Base-by-base conservation (phyloP, 768 basidiomycete species). In the Naganishia antarctica region DNA sequence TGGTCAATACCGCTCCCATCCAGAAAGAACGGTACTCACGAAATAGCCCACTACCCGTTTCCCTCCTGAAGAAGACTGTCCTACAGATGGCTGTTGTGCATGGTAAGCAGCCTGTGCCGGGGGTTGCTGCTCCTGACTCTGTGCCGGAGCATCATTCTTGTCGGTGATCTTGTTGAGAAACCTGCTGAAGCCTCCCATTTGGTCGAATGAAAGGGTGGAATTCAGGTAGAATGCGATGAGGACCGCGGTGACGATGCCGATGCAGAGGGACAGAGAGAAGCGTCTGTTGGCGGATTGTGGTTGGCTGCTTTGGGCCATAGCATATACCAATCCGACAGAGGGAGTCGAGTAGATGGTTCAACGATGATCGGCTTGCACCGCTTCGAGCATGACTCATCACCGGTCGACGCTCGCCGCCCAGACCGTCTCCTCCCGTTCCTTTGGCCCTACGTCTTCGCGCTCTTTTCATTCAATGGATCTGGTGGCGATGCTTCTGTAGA, bases 31-130 rank as follows among this genome's bases (percentile, higher is more conserved):
- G 23, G 46, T 13, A 66, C 64, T 60, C 37, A 66, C 64, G 37
- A 60, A 66, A 47, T 66, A 66, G 13, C 64, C 64, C 32, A 66
- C 64, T 26, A 40, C 60, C 43, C 59, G 60, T 48, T 50, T 50
- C n/a, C 64, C 64, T 6, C 32, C 32, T 7, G 28, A 29, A 43
- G 16, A 60, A 23, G 37, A 16, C 45, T 43, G 45, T 12, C 6
- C 40, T 23, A 60, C 25, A 13, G 48, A 29, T 8, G 31, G 53
- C 21, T 57, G 53, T 13, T 57, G 53, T 2, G n/a, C 37, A 44
- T 44, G 43, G n/a, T 44, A 44, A 40, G 37, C 37, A 7, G 37
- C 37, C 43, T 12, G 43, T 5, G 18, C 13, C 7, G 23, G 29
- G 28, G 9, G 4, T 58, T 40, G 53, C 53, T 32, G 28, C 29